phyloP scores from a whole-genome alignment of 768 basidiomycete species.

The Auriculariales sp. region DNA sequence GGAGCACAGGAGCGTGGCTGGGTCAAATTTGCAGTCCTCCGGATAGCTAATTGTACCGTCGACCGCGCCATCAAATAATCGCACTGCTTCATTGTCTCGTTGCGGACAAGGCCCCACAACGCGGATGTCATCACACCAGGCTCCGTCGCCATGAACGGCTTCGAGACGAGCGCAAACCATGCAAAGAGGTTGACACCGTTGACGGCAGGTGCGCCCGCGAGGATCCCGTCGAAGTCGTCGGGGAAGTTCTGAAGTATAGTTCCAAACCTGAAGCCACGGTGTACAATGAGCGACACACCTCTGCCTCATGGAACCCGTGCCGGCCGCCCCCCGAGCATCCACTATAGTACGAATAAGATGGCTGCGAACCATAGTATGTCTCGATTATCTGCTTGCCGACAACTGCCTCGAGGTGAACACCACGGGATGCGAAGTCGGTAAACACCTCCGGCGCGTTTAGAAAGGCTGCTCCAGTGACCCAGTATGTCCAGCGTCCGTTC shows the following conservation, averaged over 20 bases:
- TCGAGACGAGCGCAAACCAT: no score
- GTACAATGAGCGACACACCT: no score
- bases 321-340: slow-evolving; percentile 21
- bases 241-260: slow-evolving; percentile 16
- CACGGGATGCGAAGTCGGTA: slow-evolving; percentile 16
- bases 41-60: slow-evolving; percentile 18
- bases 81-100: slow-evolving; percentile 19
- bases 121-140: background rate
- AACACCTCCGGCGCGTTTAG: slow-evolving; percentile 13
- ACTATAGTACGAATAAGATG: slow-evolving; percentile 15
- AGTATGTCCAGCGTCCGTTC: slow-evolving; percentile 15
- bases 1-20: slow-evolving; percentile 15
- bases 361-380: slow-evolving; percentile 12
- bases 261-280: no score
- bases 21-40: slow-evolving; percentile 15
- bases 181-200: slow-evolving; percentile 7
- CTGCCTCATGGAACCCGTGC: slow-evolving; percentile 15
- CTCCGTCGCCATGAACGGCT: background rate
- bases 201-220: slow-evolving; percentile 18
- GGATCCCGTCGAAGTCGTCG: slow-evolving; percentile 19
- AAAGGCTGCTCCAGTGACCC: slow-evolving; percentile 8
- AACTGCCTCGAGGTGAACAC: slow-evolving; percentile 14
- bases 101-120: slow-evolving; percentile 12
- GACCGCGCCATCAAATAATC: slow-evolving; percentile 17
- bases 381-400: slow-evolving; percentile 15